Percentiles rank a stretch among this genome's conserved stretches.
Conservation (phyloP, 371 early-diverging fungal species). For the Funneliformis caledonium region DNA sequence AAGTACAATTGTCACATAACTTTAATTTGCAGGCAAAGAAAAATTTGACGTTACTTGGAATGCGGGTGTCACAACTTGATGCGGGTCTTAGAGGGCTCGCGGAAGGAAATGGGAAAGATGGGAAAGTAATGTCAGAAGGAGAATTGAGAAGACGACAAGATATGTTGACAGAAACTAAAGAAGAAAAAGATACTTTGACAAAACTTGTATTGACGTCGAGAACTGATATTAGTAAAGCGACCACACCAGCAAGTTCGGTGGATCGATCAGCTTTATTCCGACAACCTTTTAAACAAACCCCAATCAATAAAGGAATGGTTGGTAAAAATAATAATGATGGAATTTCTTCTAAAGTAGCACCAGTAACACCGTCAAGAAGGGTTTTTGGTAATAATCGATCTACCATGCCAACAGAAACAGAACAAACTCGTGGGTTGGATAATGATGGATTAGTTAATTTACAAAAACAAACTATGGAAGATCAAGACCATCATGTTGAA, state of each 20-base stretch:
- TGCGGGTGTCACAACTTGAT: constrained; percentile 61
- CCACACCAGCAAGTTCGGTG: constrained; percentile 47
- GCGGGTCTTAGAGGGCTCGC: constrained; percentile 59
- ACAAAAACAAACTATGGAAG: constrained; percentile 76
- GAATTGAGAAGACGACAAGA: constrained; percentile 80
- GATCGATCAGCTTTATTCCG: constrained; percentile 48
- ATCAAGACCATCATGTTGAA: constrained; percentile 81
- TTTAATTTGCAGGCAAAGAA: constrained; percentile 78
- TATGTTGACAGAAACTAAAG: constrained; percentile 70
- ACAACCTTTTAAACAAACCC: not conserved
- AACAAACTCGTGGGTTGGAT: constrained; percentile 73
- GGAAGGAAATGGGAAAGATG: constrained; percentile 50
- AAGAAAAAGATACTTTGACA: constrained; percentile 68
- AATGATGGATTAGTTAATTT: constrained; percentile 73
- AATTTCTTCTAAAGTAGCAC: not conserved
- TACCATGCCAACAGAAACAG: constrained; percentile 67
- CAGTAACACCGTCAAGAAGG: constrained; percentile 45
- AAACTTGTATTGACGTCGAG: constrained; percentile 55
- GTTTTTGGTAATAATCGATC: constrained; percentile 70
- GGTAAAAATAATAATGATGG: constrained; percentile 36
- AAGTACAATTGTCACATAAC: constrained; percentile 75
- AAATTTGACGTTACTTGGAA: constrained; percentile 54
- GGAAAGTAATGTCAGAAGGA: constrained; percentile 62
- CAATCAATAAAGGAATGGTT: not conserved
- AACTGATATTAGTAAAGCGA: constrained; percentile 54